phyloP scores from a whole-genome alignment of 805 yeast genomes.

The Candida takata region DNA sequence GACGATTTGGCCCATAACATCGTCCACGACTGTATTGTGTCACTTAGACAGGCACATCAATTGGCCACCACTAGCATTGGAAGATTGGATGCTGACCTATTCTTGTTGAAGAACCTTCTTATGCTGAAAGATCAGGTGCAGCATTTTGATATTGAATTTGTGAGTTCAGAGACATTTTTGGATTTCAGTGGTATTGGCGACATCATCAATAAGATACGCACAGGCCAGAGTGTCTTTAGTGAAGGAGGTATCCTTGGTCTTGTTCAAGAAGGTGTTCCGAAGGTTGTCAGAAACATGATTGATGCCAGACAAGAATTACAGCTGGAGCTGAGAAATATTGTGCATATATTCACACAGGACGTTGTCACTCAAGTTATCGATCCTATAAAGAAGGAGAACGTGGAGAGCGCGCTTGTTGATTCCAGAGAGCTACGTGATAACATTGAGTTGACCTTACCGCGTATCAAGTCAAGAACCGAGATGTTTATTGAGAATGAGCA shows the following conservation, averaged over 20 bases:
- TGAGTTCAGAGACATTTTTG: slow-evolving; percentile 62
- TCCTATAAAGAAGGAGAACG: slow-evolving; percentile 30
- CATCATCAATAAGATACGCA: slow-evolving; percentile 36
- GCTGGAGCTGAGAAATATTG: slow-evolving; percentile 61
- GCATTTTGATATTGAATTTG: slow-evolving; percentile 74
- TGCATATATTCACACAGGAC: slow-evolving; percentile 52
- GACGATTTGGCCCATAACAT: slow-evolving; percentile 86
- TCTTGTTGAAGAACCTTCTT: slow-evolving; percentile 65
- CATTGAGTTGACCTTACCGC: slow-evolving; percentile 49
- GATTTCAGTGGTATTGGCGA: slow-evolving; percentile 74
- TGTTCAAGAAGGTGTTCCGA: slow-evolving; percentile 68
- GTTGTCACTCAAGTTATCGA: slow-evolving; percentile 43
- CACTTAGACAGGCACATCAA: slow-evolving; percentile 50
- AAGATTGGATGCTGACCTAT: slow-evolving; percentile 51
- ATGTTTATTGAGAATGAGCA: slow-evolving; percentile 50
- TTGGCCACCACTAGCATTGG: slow-evolving; percentile 42
- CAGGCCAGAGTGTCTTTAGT: slow-evolving; percentile 21
- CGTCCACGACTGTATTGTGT: slow-evolving; percentile 66
- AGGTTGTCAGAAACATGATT: slow-evolving; percentile 71
- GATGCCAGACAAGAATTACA: slow-evolving; percentile 74
- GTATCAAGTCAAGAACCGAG: slow-evolving; percentile 43
- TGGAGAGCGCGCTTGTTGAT: slow-evolving; percentile 25
- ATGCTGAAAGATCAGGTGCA: slow-evolving; percentile 62
- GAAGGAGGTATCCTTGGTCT: slow-evolving; percentile 32
- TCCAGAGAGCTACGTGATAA: slow-evolving; percentile 39